Percentiles rank a stretch among this genome's conserved stretches.
These are phyloP conservation scores for Dactylellina cionopaga DNA, from an alignment of 2,329 filamentous ascomycete genomes.

Conservation along the genomic window DNA sequence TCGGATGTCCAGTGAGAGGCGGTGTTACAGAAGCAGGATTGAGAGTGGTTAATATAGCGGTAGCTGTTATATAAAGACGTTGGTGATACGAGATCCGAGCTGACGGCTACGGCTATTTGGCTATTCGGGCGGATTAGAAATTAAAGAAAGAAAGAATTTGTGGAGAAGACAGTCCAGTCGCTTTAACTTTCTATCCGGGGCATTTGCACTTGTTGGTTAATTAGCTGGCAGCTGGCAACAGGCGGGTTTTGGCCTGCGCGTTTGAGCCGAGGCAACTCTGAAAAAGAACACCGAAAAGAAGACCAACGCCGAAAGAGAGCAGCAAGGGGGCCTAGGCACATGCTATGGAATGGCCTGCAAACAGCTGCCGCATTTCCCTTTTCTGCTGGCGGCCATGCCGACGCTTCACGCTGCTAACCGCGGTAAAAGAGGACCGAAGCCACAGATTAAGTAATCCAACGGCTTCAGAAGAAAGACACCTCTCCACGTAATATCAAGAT, in stretches of 20 bases:
- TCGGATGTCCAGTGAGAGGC: conserved; percentile 24
- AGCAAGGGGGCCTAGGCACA: conserved; percentile 28
- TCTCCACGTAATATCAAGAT: conserved; percentile 5
- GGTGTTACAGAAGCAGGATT: conserved; percentile 7
- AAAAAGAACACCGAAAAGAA: too few species aligned
- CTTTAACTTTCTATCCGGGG: conserved; percentile 32
- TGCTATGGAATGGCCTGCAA: conserved; percentile 46
- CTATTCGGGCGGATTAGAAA: conserved; percentile 17
- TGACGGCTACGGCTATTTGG: conserved; percentile 25
- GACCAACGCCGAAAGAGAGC: not conserved
- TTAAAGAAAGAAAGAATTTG: too few species aligned
- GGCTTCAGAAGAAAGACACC: conserved; percentile 1
- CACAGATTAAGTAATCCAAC: conserved; percentile 48
- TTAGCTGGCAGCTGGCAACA: too few species aligned
- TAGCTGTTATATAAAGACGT: conserved; percentile 3
- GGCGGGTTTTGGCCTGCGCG: conserved; percentile 20
- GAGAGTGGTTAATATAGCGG: conserved; percentile 27
- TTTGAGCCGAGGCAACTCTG: conserved; percentile 52
- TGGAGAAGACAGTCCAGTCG: not conserved
- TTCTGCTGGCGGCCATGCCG: conserved; percentile 8
- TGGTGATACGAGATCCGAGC: conserved; percentile 29
- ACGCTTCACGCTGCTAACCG: conserved; percentile 43
- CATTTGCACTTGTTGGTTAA: too few species aligned
- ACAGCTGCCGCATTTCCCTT: conserved; percentile 37
- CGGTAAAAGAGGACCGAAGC: conserved; percentile 33